Evolutionary conservation across 768 basidiomycete genomes (phyloP), one percentile per base, ranked within the genome.

Genomic region (Tulasnella sp.): DNA sequence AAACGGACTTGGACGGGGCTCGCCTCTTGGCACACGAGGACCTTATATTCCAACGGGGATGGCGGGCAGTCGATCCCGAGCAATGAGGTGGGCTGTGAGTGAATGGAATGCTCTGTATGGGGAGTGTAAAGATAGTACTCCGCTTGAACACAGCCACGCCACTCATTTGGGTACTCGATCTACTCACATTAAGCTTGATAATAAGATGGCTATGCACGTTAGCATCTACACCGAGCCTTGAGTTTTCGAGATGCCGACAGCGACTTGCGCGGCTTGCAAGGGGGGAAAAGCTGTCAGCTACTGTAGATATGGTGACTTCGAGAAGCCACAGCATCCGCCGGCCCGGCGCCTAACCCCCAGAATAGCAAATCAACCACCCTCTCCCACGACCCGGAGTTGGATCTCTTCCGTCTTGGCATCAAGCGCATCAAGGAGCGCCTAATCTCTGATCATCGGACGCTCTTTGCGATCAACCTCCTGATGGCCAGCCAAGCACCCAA

Each of bases 401-500:
- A 26, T 29, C 61, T 0, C 32, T 35, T 13, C 29, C 29, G 5
- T 35, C 29, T 35, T 26, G 29, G 29, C 32, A 16, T 67, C 51
- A n/a, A 20, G 16, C 48, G 9, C 51, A 51, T 23, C 51, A 13
- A 10, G 23, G 23, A 7, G 23, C 51, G 51, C 51, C 51, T 51
- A 16, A 26, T 67, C 61, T 67, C 61, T 67, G 7, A 67, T 67
- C 44, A 15, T 15, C 71, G 16, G 0, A 35, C 35, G 35, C 5
- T 71, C 18, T 9, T 71, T n/a, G 35, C 32, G 44, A 67, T 35
- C 44, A 26, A 15, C 71, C 16, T 40, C 39, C n/a, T 16, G 9
- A 72, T 72, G 71, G 37, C 71, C 23, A 40, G 37, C 71, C 71
- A 72, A 72, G 71, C 71, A 26, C 61, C 61, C 16, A 67, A 35